Evolutionary conservation across 164 flowering plant genomes (phyloP), one percentile per base, ranked within the genome.

Genomic region (Vitis rupestris): DNA sequence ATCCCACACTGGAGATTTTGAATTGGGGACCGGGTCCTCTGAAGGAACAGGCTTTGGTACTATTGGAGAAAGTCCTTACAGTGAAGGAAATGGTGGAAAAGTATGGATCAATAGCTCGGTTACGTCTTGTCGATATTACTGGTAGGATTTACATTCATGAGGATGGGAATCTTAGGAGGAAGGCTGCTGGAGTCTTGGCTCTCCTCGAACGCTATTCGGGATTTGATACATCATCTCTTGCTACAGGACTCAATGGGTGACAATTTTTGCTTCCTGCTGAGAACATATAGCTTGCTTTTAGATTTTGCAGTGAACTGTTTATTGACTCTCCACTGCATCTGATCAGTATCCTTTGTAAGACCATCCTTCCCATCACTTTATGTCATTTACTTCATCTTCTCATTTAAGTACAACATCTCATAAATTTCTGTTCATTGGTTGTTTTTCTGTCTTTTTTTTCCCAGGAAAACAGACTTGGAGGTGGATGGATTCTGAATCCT

Each of bases 31-130:
- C 82, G 0, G 69, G 81, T 59, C 71, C 82, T 50, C 70, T 86
- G 53, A 84, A 90, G 67, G 87, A 74, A 66, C 84, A 84, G 72
- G 88, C 84, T 64, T 65, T 90, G 56, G 70, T 61, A 3, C 76
- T 90, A 13, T 53, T 90, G 73, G 92, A 84, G 67, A 88, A 85
- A 77, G 78, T 88, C 8, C 86, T 90, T 72, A 60, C 64, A 50
- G 72, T 73, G 3, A 80, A 62, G 70, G 90, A 88, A 16, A 73
- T 88, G 84, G 95, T 75, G 44, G 87, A 84, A 1, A 0, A 16
- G 8, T 88, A 85, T 71, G 87, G 87, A 62, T 48, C 78, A 49
- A 29, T 11, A 30, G 89, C 87, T 65, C 79, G 83, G 69, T 19
- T 68, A 30, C 70, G 48, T 63, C 84, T 88, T 65, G 71, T 78